These are phyloP conservation scores for Herpetomonas samuelpessoai DNA, from an alignment of 208 protist genomes.

Conservation along the genomic window DNA sequence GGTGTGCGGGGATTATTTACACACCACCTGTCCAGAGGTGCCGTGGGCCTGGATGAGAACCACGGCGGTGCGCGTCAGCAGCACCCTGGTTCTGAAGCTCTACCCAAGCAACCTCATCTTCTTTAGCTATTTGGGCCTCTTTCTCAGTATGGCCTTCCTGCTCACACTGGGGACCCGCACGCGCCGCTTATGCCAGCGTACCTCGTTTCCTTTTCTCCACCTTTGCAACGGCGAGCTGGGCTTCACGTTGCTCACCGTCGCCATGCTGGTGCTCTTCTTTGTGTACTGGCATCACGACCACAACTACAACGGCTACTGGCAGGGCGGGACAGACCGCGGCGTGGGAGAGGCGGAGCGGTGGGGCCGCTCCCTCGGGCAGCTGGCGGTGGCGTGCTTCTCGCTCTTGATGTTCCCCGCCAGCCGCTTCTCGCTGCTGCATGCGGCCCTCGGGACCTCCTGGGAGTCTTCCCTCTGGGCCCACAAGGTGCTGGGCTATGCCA, in stretches of 20 bases:
- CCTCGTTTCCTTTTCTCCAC: neutral
- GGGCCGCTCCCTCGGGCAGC: constrained; percentile 27
- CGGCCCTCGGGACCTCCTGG: constrained; percentile 26
- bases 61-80: constrained; percentile 12
- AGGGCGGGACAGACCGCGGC: neutral
- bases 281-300: constrained; percentile 29
- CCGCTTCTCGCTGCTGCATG: constrained; percentile 23
- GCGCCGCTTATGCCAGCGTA: neutral
- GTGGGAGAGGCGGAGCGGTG: constrained; percentile 15
- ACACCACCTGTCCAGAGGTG: constrained; percentile 23
- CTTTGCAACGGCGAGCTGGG: neutral
- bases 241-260: constrained; percentile 15
- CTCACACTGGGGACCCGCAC: constrained; percentile 6
- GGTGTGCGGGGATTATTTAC: constrained; percentile 3
- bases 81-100: constrained; percentile 21
- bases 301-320: constrained; percentile 20
- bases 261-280: constrained; percentile 22
- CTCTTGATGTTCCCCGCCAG: constrained; percentile 27
- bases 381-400: constrained; percentile 24
- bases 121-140: constrained; percentile 21
- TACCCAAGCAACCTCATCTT: constrained; percentile 40
- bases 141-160: constrained; percentile 7
- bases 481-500: constrained; percentile 24
- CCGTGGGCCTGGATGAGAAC: constrained; percentile 29
- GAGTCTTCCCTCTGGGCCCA: constrained; percentile 32